Evolutionary conservation across 768 basidiomycete genomes (phyloP), one percentile per base, ranked within the genome.

Genomic region (Lepiota subincarnata): DNA sequence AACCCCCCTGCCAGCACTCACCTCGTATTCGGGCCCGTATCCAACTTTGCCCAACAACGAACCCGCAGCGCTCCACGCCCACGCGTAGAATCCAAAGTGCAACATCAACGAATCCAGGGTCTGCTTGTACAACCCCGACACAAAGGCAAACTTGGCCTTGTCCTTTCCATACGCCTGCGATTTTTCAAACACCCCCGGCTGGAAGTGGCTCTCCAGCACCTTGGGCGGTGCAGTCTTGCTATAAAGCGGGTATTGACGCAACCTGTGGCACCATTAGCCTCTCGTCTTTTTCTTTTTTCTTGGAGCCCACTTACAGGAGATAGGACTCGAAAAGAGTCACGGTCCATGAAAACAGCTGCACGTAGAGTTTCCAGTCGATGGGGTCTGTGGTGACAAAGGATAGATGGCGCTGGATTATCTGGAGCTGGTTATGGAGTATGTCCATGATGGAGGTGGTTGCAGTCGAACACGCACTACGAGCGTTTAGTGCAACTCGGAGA

Each of bases 161-260:
- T 93, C 90, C 47, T 79, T 82, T 16, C 93, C 92, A 71, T 99
- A 99, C 38, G 77, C 72, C 67, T 99, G 96, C 0, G 92, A 94
- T 62, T 97, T 97, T 56, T 83, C 75, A 68, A 95, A 96, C 12
- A 83, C 84, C 2, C 86, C 81, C 8, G 70, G 64, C 13, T 79
- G 76, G 60, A 95, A 85, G 65, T 92, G 86, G 1, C 68, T 68
- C 3, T 80, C 83, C 2, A 97, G 79, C 2, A 81, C 83, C 2
- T 79, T 64, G 1, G 92, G 92, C 0, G 89, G 93, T 35, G 77
- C 74, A 0, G 75, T 78, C 62, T 86, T 92, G 6, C 83, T 84
- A 66, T 93, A 95, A 42, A 90, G 74, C 2, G 90, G 90, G 61
- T 90, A 89, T 68, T 98, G 95, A 6, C 93, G 86, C 40, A 87